Evolutionary conservation across 331 rosid genomes (phyloP).

Genomic region (Acacia pycnantha): DNA sequence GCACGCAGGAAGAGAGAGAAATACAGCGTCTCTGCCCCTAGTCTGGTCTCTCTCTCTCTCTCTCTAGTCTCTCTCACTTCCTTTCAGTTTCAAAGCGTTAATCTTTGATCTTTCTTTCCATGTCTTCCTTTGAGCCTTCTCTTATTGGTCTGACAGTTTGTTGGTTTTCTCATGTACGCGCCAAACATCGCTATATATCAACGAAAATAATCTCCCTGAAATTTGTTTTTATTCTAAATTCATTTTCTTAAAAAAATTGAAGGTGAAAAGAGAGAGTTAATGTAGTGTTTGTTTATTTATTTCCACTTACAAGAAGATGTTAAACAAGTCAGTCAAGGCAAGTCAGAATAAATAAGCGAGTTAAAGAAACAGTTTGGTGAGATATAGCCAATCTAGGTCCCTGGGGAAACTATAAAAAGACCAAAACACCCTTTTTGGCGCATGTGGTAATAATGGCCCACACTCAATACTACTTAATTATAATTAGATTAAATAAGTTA

Average conservation of each 20-base stretch:
- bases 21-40: slow-evolving; percentile 33
- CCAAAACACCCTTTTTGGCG: slow-evolving; percentile 21
- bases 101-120: slow-evolving; percentile 33
- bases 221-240: neutral
- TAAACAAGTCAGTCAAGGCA: neutral
- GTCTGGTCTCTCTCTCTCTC: slow-evolving; percentile 25
- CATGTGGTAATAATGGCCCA: slow-evolving; percentile 19
- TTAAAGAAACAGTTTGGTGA: neutral
- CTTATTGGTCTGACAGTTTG: slow-evolving; percentile 40
- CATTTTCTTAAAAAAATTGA: neutral
- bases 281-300: neutral
- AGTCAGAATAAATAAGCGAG: neutral
- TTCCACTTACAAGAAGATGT: neutral
- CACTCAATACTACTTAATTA: neutral
- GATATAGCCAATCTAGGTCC: neutral
- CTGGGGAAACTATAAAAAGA: neutral
- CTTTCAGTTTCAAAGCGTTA: slow-evolving; percentile 49
- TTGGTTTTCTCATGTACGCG: slow-evolving; percentile 61
- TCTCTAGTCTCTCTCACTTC: slow-evolving; percentile 39
- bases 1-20: neutral
- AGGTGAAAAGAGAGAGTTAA: neutral
- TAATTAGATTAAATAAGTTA: too few relatives aligned
- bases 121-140: slow-evolving; percentile 34
- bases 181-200: slow-evolving; percentile 52
- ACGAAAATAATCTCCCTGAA: slow-evolving; percentile 7